Conservation (phyloP, 306 rosid genomes). For the Fragaria ananassa region DNA sequence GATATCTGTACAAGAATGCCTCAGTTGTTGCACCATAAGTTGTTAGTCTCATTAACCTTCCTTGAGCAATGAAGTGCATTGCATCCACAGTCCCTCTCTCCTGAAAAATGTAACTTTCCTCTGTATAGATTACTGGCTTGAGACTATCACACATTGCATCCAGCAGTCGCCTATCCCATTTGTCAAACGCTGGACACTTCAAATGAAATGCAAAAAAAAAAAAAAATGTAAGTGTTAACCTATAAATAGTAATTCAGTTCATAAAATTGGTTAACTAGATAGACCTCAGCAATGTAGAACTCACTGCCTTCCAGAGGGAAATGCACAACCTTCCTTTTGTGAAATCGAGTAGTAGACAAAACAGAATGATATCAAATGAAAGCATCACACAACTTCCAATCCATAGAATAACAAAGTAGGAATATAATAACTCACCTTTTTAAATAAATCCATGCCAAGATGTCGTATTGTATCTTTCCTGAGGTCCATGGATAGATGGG, state of each 20-base stretch:
- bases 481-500: slow-evolving; percentile 2
- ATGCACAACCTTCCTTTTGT: no score
- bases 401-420: background rate
- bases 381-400: no score
- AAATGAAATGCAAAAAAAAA: no score
- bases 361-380: no score
- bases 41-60: background rate
- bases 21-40: no score
- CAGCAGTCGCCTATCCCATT: background rate
- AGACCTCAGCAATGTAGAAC: no score
- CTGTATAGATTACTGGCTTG: background rate
- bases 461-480: background rate
- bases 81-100: background rate
- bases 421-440: background rate
- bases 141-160: background rate
- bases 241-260: no score
- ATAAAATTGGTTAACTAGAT: no score
- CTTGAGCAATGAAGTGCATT: background rate
- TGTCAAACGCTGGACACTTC: background rate
- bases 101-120: background rate
- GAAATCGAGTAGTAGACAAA: no score
- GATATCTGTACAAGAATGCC: no score
- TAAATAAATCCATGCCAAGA: background rate
- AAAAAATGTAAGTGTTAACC: no score
- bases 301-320: no score